Conservation (phyloP, 345 rosid genomes). For the Eucalyptus erythrocorys region DNA sequence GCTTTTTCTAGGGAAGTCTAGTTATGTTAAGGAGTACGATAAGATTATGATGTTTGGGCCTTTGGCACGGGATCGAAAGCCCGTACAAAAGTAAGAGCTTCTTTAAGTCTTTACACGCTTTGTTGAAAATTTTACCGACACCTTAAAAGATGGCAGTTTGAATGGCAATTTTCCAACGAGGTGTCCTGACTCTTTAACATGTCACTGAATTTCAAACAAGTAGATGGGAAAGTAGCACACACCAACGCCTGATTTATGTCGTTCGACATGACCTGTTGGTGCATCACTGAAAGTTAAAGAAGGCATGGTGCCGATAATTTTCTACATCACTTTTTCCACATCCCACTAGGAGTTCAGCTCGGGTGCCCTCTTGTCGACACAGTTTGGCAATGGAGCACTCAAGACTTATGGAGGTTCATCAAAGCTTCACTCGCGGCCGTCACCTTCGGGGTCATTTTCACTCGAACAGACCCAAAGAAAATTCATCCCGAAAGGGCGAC, state of each 20-base stretch:
- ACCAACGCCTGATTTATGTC: background rate
- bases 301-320: background rate
- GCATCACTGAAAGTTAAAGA: background rate
- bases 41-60: background rate
- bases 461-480: background rate
- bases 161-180: background rate
- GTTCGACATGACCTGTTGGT: background rate
- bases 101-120: background rate
- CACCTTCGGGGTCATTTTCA: background rate
- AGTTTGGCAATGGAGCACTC: background rate
- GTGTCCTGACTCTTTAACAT: background rate
- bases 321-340: background rate
- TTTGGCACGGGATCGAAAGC: background rate
- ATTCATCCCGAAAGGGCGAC: background rate
- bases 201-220: background rate
- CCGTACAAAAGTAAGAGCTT: background rate
- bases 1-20: background rate
- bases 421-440: background rate
- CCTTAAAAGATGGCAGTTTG: background rate
- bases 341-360: background rate
- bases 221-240: background rate
- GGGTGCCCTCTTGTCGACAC: background rate
- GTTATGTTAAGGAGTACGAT: background rate
- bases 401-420: background rate
- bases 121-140: background rate